These are phyloP conservation scores for Eurotiales sp. DNA, from an alignment of 2,329 filamentous ascomycete species.

Conservation along the genomic window DNA sequence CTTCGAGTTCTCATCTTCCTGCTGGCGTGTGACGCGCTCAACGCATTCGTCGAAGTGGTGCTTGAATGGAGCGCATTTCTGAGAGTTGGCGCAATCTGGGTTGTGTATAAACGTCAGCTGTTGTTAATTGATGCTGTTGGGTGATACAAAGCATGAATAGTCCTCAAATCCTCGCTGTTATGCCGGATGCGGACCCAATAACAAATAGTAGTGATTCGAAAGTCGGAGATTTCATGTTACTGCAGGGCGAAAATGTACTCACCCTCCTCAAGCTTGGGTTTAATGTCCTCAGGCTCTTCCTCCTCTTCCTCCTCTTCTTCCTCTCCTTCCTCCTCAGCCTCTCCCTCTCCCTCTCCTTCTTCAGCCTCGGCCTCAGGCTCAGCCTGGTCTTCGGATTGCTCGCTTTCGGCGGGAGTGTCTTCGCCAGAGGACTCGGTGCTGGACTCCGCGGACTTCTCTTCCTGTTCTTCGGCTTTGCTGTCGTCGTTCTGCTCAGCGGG, in stretches of 20 bases:
- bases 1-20: constrained; percentile 67
- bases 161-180: too few relatives aligned
- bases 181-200: too few relatives aligned
- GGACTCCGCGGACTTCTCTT: constrained; percentile 26
- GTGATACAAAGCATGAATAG: too few relatives aligned
- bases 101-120: neutral
- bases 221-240: too few relatives aligned
- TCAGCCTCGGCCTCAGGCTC: too few relatives aligned
- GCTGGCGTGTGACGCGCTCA: constrained; percentile 74
- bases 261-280: constrained; percentile 91
- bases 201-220: too few relatives aligned
- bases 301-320: constrained; percentile 80
- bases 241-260: constrained; percentile 49
- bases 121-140: neutral
- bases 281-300: constrained; percentile 77
- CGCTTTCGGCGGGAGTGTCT: constrained; percentile 25
- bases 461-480: constrained; percentile 40
- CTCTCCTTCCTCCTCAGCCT: constrained; percentile 58
- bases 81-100: constrained; percentile 83
- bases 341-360: constrained; percentile 49
- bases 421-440: too few relatives aligned
- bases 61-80: constrained; percentile 81
- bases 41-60: constrained; percentile 99
- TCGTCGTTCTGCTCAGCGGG: constrained; percentile 49
- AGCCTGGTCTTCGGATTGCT: constrained; percentile 35